Conservation (phyloP, 2,329 filamentous ascomycete species). For the Colletotrichum melonis region DNA sequence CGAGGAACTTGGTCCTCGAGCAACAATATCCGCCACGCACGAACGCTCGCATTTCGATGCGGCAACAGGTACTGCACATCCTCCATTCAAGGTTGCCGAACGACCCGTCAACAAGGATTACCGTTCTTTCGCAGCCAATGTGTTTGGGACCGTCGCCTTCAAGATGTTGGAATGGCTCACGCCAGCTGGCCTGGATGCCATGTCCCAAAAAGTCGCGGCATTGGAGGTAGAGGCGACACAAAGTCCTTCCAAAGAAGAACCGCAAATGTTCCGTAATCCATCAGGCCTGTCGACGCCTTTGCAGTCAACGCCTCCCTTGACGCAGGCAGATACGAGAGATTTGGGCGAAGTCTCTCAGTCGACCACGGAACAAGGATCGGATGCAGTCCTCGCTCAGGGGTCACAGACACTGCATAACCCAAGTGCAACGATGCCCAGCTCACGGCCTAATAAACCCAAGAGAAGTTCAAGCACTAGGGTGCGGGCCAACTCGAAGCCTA, state of each 20-base stretch:
- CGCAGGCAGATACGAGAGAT: slow-evolving; percentile 36
- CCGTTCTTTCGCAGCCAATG: slow-evolving; percentile 70
- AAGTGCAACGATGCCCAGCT: slow-evolving; percentile 4
- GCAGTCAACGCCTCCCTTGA: slow-evolving; percentile 21
- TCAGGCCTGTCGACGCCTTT: slow-evolving; percentile 29
- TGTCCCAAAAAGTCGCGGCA: slow-evolving; percentile 53
- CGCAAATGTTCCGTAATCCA: slow-evolving; percentile 18
- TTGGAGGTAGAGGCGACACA: slow-evolving; percentile 42
- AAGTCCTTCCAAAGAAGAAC: slow-evolving; percentile 12
- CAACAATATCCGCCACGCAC: background rate
- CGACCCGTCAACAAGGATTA: slow-evolving; percentile 64
- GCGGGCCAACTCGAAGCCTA: slow-evolving; percentile 43
- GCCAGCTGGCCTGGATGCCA: slow-evolving; percentile 63
- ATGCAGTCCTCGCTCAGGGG: slow-evolving; percentile 9
- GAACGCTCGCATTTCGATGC: slow-evolving; percentile 35
- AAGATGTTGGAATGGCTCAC: slow-evolving; percentile 80
- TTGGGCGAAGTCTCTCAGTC: slow-evolving; percentile 32
- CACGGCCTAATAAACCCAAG: slow-evolving; percentile 25
- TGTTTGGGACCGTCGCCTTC: slow-evolving; percentile 74
- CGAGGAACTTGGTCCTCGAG: slow-evolving; percentile 1
- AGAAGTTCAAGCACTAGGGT: slow-evolving; percentile 41
- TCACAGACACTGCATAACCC: slow-evolving; percentile 28
- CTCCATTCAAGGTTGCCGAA: slow-evolving; percentile 54
- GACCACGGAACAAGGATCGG: slow-evolving; percentile 10
- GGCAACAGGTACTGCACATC: slow-evolving; percentile 28